These are phyloP conservation scores for Heliamphora exappendiculata DNA, from an alignment of 148 eudicot genomes.

Conservation along the genomic window DNA sequence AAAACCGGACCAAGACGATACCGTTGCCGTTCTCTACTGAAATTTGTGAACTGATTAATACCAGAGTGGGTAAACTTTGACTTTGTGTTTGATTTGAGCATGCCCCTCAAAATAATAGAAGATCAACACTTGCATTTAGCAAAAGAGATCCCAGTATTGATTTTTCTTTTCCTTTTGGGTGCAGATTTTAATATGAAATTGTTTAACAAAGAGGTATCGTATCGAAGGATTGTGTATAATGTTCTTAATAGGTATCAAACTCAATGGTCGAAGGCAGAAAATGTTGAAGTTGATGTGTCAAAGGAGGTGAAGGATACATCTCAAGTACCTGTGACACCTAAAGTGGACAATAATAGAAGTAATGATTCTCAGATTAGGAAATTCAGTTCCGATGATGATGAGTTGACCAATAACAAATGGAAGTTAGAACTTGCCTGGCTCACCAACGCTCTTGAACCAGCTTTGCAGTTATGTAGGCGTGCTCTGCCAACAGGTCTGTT, in stretches of 20 bases:
- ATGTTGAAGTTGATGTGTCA: constrained; percentile 8
- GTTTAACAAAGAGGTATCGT: constrained; percentile 31
- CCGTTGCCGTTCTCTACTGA: no score
- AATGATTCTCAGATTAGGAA: constrained; percentile 23
- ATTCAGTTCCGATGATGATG: constrained; percentile 58
- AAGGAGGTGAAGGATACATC: constrained; percentile 26
- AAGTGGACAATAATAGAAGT: constrained; percentile 20
- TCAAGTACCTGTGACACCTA: constrained; percentile 21
- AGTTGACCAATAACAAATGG: constrained; percentile 41
- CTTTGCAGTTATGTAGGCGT: constrained; percentile 62
- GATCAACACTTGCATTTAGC: not conserved
- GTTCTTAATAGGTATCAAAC: constrained; percentile 42
- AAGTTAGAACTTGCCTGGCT: constrained; percentile 78
- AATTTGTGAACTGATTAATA: not conserved
- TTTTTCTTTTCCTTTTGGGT: not conserved
- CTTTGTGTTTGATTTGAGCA: not conserved
- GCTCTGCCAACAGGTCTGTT: constrained; percentile 73
- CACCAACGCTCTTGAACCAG: constrained; percentile 81
- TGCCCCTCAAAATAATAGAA: not conserved
- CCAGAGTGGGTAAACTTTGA: not conserved
- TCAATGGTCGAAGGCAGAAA: constrained; percentile 34
- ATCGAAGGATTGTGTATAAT: constrained; percentile 34
- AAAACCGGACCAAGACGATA: no score
- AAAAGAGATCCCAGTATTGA: not conserved
- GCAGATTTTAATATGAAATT: constrained; percentile 33